Evolutionary conservation across 331 rosid species (phyloP).

Genomic region (Rhamnella rubrinervis): DNA sequence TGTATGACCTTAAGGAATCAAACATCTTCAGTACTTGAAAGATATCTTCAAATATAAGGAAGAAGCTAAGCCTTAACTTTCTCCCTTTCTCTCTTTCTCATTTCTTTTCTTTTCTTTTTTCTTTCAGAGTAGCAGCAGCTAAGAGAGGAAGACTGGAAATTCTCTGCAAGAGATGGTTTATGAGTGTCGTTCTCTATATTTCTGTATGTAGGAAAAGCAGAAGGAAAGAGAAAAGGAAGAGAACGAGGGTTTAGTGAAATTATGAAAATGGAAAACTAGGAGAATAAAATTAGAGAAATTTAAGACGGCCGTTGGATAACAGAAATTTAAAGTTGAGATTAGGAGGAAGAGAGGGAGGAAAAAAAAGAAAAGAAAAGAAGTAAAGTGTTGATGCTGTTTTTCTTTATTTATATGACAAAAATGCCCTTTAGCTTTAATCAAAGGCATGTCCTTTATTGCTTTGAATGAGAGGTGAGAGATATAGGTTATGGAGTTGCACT

Average conservation of each 20-base stretch:
- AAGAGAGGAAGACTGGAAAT: slow-evolving; percentile 46
- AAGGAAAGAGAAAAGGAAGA: slow-evolving; percentile 25
- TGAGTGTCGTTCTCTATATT: slow-evolving; percentile 22
- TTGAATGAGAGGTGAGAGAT: slow-evolving; percentile 37
- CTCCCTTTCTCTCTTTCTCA: slow-evolving; percentile 34
- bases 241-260: slow-evolving; percentile 33
- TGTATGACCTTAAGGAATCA: slow-evolving; percentile 59
- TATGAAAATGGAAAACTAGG: slow-evolving; percentile 15
- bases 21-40: slow-evolving; percentile 50
- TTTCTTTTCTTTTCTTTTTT: slow-evolving; percentile 36
- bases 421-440: slow-evolving; percentile 85
- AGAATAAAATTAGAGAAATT: neutral
- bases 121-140: slow-evolving; percentile 26
- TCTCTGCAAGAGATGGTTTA: slow-evolving; percentile 35
- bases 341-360: slow-evolving; percentile 22
- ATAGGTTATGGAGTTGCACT: slow-evolving; percentile 48
- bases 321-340: slow-evolving; percentile 69
- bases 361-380: slow-evolving; percentile 19
- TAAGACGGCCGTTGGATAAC: slow-evolving; percentile 67
- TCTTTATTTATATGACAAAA: slow-evolving; percentile 59
- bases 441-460: slow-evolving; percentile 60
- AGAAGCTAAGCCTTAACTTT: slow-evolving; percentile 55
- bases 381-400: slow-evolving; percentile 55
- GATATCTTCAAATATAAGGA: slow-evolving; percentile 78
- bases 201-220: slow-evolving; percentile 38